phyloP scores from a whole-genome alignment of 208 protist genomes.

The Crithidia thermophila region DNA sequence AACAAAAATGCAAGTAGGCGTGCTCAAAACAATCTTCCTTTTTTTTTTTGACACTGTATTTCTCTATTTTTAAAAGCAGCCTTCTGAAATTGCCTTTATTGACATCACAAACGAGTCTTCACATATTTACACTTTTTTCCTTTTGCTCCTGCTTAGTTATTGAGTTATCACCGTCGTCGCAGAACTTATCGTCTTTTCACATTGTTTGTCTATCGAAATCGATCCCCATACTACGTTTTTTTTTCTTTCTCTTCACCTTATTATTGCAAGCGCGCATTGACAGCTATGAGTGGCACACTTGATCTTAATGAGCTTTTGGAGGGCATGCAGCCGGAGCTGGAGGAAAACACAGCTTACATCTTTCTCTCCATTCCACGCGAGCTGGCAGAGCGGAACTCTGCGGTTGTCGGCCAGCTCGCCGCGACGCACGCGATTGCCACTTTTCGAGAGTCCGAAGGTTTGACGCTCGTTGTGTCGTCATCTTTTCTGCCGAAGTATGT shows the following conservation, averaged over 20 bases:
- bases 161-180: too few relatives aligned
- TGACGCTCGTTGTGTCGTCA: conserved; percentile 37
- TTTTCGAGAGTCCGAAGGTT: conserved; percentile 34
- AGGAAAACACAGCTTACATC: conserved; percentile 13
- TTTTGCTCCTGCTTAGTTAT: too few relatives aligned
- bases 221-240: background rate
- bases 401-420: conserved; percentile 10
- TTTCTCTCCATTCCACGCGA: conserved; percentile 28
- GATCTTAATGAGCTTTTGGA: conserved; percentile 29
- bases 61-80: too few relatives aligned
- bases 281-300: conserved; percentile 18
- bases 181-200: too few relatives aligned
- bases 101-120: too few relatives aligned
- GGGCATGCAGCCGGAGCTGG: conserved; percentile 30
- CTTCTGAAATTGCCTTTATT: too few relatives aligned
- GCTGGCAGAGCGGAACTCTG: conserved; percentile 9
- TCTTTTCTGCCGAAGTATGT: conserved; percentile 18
- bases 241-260: background rate
- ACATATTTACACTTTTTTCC: too few relatives aligned
- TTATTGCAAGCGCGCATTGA: background rate
- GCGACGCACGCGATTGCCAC: conserved; percentile 20
- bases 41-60: too few relatives aligned
- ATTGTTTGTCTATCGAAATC: too few relatives aligned
- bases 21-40: too few relatives aligned
- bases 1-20: too few relatives aligned